phyloP scores from a whole-genome alignment of 2,329 filamentous ascomycete species.

The Xylaria sp. region DNA sequence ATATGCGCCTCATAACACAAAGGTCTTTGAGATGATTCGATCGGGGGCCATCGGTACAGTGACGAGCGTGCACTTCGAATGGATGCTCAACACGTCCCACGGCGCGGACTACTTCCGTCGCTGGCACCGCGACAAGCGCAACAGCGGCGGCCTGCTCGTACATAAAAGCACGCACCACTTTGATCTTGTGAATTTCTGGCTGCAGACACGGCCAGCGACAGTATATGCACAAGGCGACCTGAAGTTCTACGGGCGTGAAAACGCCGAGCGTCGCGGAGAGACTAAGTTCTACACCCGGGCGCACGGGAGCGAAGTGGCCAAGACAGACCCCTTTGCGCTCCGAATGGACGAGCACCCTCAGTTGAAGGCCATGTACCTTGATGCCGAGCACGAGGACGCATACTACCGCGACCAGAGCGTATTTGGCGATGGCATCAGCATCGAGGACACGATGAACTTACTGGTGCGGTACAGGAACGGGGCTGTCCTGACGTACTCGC shows the following conservation, averaged over 20 bases:
- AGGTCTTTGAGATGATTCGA: constrained; percentile 63
- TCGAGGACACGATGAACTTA: constrained; percentile 72
- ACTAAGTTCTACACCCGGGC: constrained; percentile 62
- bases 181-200: constrained; percentile 72
- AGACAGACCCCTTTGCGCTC: constrained; percentile 67
- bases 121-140: constrained; percentile 70
- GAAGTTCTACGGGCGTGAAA: constrained; percentile 69
- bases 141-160: constrained; percentile 68
- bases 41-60: constrained; percentile 66
- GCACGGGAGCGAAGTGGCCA: constrained; percentile 58
- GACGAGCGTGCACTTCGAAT: constrained; percentile 70
- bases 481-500: constrained; percentile 67
- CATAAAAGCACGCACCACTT: constrained; percentile 74
- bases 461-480: constrained; percentile 67
- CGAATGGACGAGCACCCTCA: constrained; percentile 63
- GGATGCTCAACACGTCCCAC: constrained; percentile 70
- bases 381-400: constrained; percentile 70
- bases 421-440: constrained; percentile 71
- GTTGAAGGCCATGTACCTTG: constrained; percentile 68
- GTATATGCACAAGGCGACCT: constrained; percentile 69
- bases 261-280: constrained; percentile 65
- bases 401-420: constrained; percentile 71
- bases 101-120: constrained; percentile 72
- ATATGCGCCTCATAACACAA: constrained; percentile 73
- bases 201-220: constrained; percentile 63